phyloP scores from a whole-genome alignment of 176 grass and related monocot genomes.

The Carex myosuroides region DNA sequence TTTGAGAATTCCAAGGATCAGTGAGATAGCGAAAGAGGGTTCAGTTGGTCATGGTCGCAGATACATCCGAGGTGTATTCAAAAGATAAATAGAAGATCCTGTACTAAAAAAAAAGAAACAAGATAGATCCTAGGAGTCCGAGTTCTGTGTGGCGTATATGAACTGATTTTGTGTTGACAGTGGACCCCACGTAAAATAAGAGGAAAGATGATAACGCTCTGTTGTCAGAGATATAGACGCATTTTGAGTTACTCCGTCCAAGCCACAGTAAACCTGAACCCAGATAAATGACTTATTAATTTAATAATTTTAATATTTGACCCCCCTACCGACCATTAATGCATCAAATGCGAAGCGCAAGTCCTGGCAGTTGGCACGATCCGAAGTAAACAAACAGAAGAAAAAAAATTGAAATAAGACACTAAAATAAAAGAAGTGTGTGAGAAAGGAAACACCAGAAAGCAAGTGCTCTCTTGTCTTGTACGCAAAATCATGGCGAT shows the following conservation, averaged over 20 bases:
- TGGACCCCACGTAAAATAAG: neutral
- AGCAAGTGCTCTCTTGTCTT: conserved; percentile 5
- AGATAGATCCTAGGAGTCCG: neutral
- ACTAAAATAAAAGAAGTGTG: neutral
- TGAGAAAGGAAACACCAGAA: neutral
- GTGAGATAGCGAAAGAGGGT: neutral
- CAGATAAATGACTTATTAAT: neutral
- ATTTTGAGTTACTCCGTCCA: neutral
- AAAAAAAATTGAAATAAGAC: neutral
- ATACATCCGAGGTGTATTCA: neutral
- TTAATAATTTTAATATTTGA: neutral
- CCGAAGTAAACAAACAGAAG: neutral
- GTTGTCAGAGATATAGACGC: neutral
- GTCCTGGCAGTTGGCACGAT: neutral
- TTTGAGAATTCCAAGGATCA: neutral
- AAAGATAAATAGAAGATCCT: neutral
- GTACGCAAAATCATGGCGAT: conserved; percentile 15
- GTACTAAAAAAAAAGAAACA: too few relatives aligned
- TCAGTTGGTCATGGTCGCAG: neutral
- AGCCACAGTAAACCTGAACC: neutral
- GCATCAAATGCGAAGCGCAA: neutral
- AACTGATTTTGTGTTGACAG: neutral
- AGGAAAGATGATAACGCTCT: neutral
- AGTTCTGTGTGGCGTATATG: neutral
- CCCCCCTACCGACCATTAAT: neutral